A percentile compares a stretch with the other conserved stretches of the same genome.
Conservation (phyloP, 1,284 basidiomycete species). For the Puccinia triticina region DNA sequence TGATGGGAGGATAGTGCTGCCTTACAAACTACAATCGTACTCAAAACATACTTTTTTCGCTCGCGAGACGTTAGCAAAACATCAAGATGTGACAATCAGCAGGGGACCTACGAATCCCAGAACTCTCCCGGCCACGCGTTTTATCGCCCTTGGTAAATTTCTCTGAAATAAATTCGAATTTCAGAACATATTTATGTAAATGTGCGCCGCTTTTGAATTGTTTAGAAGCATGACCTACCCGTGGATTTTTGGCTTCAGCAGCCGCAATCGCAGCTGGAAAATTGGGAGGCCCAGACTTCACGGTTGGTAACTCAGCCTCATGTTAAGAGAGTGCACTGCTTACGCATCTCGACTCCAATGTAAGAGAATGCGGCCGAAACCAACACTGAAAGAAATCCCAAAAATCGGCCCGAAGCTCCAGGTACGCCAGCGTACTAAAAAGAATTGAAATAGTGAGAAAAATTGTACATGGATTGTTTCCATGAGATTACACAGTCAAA, state of each 20-base stretch:
- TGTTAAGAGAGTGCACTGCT: background rate
- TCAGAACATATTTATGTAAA: background rate
- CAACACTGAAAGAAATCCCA: constrained; percentile 49
- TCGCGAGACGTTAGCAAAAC: background rate
- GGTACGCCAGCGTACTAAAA: constrained; percentile 39
- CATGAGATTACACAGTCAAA: background rate
- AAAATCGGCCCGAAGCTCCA: constrained; percentile 39
- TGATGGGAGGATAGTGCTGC: background rate
- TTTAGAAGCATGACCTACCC: constrained; percentile 18
- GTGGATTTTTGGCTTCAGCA: constrained; percentile 51
- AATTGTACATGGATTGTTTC: background rate
- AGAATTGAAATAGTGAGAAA: constrained; percentile 2
- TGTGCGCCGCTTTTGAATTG: background rate
- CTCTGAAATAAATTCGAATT: constrained; percentile 16
- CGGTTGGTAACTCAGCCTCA: background rate
- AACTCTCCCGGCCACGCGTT: constrained; percentile 49
- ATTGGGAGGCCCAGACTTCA: too few relatives aligned
- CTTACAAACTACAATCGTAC: constrained; percentile 47
- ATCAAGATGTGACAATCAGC: background rate
- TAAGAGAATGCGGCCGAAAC: constrained; percentile 46
- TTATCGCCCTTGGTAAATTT: constrained; percentile 51
- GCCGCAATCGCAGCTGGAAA: constrained; percentile 47
- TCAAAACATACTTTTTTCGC: constrained; percentile 33
- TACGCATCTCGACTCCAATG: constrained; percentile 50
- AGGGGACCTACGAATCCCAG: constrained; percentile 37